A percentile compares a stretch with the other conserved stretches of the same genome.
Conservation (phyloP, 2,329 filamentous ascomycete genomes). For the Paecilomyces niveus region DNA sequence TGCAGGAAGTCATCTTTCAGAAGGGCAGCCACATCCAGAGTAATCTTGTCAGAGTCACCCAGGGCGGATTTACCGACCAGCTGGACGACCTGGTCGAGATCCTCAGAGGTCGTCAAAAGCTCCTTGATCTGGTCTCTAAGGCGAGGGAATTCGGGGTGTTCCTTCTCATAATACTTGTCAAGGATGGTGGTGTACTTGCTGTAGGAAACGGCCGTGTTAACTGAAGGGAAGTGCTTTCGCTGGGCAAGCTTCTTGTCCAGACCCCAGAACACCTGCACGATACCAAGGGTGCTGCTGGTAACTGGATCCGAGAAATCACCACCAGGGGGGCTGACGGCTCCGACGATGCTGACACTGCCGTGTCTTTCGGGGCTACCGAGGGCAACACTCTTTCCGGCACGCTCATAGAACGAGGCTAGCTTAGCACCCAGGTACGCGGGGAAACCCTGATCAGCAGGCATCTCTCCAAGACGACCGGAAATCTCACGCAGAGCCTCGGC, state of each 20-base stretch:
- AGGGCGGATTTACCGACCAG: constrained; percentile 95
- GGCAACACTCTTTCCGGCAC: constrained; percentile 78
- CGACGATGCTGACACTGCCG: constrained; percentile 95
- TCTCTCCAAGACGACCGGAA: constrained; percentile 96
- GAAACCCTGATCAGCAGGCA: constrained; percentile 99
- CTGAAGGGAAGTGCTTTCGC: constrained; percentile 97
- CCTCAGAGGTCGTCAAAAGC: constrained; percentile 88
- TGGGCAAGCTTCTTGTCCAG: constrained; percentile 99
- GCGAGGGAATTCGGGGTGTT: constrained; percentile 88
- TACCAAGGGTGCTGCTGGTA: constrained; percentile 85
- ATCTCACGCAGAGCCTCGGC: constrained; percentile 97
- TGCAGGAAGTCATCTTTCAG: constrained; percentile 99
- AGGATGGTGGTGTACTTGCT: constrained; percentile 88
- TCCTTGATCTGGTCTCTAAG: constrained; percentile 90
- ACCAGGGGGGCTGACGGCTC: constrained; percentile 92
- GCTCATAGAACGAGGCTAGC: constrained; percentile 98
- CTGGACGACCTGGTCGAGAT: constrained; percentile 97
- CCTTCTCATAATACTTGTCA: constrained; percentile 90
- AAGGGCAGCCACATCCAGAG: constrained; percentile 80
- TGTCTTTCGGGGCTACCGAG: constrained; percentile 82
- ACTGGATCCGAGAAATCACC: constrained; percentile 99
- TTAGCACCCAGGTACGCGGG: constrained; percentile 95
- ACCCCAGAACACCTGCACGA: constrained; percentile 99
- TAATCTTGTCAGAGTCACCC: constrained; percentile 97
- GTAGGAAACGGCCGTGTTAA: constrained; percentile 93